Conservation (phyloP, 2,329 filamentous ascomycete species). For the Chaetoscypha palmicola region DNA sequence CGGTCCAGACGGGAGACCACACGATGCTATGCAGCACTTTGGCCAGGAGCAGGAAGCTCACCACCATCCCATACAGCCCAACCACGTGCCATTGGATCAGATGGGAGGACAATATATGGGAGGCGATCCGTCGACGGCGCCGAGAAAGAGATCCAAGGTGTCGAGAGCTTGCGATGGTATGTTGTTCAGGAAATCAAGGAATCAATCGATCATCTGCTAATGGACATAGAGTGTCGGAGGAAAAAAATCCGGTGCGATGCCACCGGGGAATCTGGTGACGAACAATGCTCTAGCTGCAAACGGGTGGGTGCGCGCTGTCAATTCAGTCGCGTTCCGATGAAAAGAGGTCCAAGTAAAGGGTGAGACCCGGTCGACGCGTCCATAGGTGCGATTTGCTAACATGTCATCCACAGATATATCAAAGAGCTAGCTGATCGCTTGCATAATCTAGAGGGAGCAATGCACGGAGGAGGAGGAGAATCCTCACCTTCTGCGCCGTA, state of each 20-base stretch:
- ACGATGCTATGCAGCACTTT: conserved; percentile 33
- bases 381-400: conserved; percentile 13
- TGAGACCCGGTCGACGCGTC: conserved; percentile 34
- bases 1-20: conserved; percentile 30
- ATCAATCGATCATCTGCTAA: neutral
- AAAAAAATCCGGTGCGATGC: conserved; percentile 91
- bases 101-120: conserved; percentile 41
- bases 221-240: conserved; percentile 57
- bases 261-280: conserved; percentile 62
- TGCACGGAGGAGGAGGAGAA: conserved; percentile 53
- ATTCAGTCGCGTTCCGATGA: conserved; percentile 83
- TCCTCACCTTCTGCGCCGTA: conserved; percentile 33
- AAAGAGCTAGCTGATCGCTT: conserved; percentile 85
- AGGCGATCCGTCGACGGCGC: conserved; percentile 39
- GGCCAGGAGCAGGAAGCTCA: conserved; percentile 22
- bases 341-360: conserved; percentile 84
- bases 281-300: conserved; percentile 75
- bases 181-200: neutral
- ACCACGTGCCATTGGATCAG: conserved; percentile 24
- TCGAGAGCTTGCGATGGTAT: conserved; percentile 73
- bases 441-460: conserved; percentile 72
- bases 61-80: conserved; percentile 19
- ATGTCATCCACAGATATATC: conserved; percentile 57
- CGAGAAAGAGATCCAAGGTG: conserved; percentile 75
- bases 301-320: conserved; percentile 70